Percentiles rank a stretch among this genome's conserved stretches.
phyloP scores from a whole-genome alignment of 2,329 filamentous ascomycete genomes.

The Ascocoryne sarcoides region DNA sequence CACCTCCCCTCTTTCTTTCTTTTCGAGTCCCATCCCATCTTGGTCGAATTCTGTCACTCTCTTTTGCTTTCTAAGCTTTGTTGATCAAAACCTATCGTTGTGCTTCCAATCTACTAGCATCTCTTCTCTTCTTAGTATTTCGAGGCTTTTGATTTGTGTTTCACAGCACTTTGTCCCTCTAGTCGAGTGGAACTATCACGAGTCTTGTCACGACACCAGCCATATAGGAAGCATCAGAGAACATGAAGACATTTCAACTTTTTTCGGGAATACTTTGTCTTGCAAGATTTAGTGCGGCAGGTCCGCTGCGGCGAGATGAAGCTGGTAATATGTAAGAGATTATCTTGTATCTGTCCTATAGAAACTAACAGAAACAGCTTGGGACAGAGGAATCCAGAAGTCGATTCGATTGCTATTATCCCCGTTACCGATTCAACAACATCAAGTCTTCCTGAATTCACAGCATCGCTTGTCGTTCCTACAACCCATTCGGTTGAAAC shows the following conservation, averaged over 20 bases:
- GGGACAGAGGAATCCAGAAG: not conserved
- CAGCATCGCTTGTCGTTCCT: not conserved
- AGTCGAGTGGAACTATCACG: too few relatives aligned
- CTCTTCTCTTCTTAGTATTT: too few relatives aligned
- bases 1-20: conserved; percentile 4
- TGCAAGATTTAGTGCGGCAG: conserved; percentile 14
- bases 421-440: not conserved
- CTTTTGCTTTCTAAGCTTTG: conserved; percentile 9
- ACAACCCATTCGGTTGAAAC: too few relatives aligned
- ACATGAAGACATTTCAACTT: conserved; percentile 14
- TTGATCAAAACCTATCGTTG: too few relatives aligned
- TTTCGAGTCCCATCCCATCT: conserved; percentile 5
- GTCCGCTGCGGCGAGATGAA: conserved; percentile 15
- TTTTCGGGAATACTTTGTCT: conserved; percentile 9
- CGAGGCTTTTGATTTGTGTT: too few relatives aligned
- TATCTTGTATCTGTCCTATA: not conserved
- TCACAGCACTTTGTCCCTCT: conserved; percentile 1
- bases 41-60: conserved; percentile 7
- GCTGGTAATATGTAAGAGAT: conserved; percentile 12
- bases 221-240: conserved; percentile 1
- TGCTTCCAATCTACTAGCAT: too few relatives aligned
- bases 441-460: not conserved
- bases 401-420: not conserved
- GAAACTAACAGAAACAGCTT: not conserved
- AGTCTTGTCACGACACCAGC: too few relatives aligned